A percentile compares a stretch with the other conserved stretches of the same genome.
These are phyloP conservation scores for Globisporangium takayamanum DNA, from an alignment of 352 stramenopile genomes.

Conservation along the genomic window DNA sequence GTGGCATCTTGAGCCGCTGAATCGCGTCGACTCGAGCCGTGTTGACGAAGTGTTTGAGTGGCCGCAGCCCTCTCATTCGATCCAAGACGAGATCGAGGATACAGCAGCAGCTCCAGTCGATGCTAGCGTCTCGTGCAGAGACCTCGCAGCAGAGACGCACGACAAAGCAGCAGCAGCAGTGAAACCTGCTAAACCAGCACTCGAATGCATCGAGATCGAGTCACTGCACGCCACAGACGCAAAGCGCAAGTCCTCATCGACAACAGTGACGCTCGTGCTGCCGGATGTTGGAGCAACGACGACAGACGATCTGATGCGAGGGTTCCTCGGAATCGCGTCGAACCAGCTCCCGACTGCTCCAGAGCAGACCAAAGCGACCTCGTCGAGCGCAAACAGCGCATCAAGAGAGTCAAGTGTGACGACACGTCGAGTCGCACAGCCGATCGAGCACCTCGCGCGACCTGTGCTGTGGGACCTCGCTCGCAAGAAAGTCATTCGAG, in stretches of 20 bases:
- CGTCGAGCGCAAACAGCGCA: too few relatives aligned
- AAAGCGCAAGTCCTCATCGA: background rate
- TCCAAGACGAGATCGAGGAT: too few relatives aligned
- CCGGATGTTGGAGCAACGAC: conserved; percentile 2
- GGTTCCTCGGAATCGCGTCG: conserved; percentile 8
- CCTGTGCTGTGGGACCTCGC: conserved; percentile 41
- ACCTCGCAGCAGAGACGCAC: too few relatives aligned
- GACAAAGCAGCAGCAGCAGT: too few relatives aligned
- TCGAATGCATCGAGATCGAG: too few relatives aligned
- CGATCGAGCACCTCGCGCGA: conserved; percentile 27
- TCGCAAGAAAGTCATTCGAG: conserved; percentile 36
- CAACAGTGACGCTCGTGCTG: conserved; percentile 1
- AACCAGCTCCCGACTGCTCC: background rate
- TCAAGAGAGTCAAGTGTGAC: too few relatives aligned
- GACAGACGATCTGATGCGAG: conserved; percentile 10
- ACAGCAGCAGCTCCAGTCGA: too few relatives aligned
- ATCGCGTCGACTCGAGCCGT: conserved; percentile 4
- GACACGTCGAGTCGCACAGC: background rate
- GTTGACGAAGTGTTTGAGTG: conserved; percentile 12
- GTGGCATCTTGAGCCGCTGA: conserved; percentile 18
- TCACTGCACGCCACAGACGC: background rate
- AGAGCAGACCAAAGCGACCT: conserved; percentile 2
- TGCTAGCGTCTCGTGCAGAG: too few relatives aligned
- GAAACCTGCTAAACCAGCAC: too few relatives aligned
- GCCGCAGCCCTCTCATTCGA: background rate